Conservation (phyloP, 1,139 yeast species). For the Scheffersomyces segobiensis region DNA sequence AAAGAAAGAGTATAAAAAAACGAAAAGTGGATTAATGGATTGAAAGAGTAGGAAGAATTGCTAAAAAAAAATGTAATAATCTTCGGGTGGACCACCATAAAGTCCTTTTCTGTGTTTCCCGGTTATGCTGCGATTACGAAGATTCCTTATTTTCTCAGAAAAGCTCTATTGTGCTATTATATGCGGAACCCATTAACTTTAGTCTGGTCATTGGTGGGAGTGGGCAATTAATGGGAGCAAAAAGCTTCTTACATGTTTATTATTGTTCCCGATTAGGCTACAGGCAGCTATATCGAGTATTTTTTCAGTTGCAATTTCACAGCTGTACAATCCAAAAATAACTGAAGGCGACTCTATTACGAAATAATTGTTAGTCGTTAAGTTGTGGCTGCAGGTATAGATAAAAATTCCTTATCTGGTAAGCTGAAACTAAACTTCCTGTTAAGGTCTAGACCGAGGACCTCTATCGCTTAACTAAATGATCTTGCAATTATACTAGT, state of each 20-base stretch:
- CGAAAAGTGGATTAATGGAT: too few relatives aligned
- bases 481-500: background rate
- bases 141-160: background rate
- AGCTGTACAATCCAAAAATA: background rate
- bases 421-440: background rate
- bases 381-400: background rate
- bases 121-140: background rate
- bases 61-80: background rate
- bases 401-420: background rate
- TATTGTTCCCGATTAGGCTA: slow-evolving; percentile 11
- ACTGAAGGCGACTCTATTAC: background rate
- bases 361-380: background rate
- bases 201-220: background rate
- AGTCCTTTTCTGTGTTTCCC: background rate
- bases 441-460: background rate
- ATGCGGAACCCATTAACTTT: background rate
- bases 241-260: slow-evolving; percentile 5
- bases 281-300: background rate
- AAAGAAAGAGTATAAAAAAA: too few relatives aligned
- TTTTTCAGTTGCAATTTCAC: background rate
- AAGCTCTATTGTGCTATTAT: background rate
- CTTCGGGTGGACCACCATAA: background rate
- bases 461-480: background rate
- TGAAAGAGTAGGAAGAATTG: background rate
- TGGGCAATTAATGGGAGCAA: background rate